phyloP scores from a whole-genome alignment of 345 rosid species.

The Gossypium turneri region DNA sequence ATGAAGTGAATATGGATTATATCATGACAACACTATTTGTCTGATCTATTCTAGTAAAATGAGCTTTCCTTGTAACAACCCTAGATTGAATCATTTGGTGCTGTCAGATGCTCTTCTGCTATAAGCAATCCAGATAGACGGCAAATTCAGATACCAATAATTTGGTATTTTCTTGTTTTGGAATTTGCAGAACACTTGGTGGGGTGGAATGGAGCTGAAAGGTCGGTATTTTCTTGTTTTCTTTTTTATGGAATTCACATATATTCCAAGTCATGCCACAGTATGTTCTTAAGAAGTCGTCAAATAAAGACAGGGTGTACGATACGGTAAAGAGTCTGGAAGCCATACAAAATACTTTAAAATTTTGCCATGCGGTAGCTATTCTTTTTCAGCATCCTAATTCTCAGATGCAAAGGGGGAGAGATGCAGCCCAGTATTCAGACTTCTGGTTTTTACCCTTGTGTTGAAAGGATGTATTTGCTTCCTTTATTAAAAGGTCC shows the following conservation, averaged over 20 bases:
- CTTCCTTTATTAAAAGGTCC: slow-evolving; percentile 4
- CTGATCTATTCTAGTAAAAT: not conserved
- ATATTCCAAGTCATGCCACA: slow-evolving; percentile 13
- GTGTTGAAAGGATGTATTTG: slow-evolving; percentile 13
- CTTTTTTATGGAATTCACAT: not conserved
- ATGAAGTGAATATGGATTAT: not conserved
- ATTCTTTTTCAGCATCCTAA: slow-evolving; percentile 3
- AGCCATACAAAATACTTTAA: slow-evolving; percentile 8
- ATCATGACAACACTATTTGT: not conserved
- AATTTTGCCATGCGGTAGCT: not conserved
- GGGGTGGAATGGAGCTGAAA: slow-evolving; percentile 8
- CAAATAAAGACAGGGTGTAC: slow-evolving; percentile 24
- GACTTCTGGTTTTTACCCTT: not conserved
- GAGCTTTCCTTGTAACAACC: not conserved
- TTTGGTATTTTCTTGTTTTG: not conserved
- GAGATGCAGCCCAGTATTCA: not conserved
- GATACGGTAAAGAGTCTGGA: slow-evolving; percentile 18
- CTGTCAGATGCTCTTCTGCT: not conserved
- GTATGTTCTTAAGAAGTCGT: not conserved
- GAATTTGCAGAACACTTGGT: slow-evolving; percentile 21
- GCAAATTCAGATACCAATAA: too few relatives aligned
- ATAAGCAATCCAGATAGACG: too few relatives aligned
- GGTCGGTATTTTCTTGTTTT: not conserved
- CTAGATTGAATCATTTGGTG: not conserved
- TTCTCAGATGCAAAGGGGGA: not conserved